Evolutionary conservation across 495 filamentous ascomycete genomes (phyloP).

Genomic region (Pyronema omphalodes): DNA sequence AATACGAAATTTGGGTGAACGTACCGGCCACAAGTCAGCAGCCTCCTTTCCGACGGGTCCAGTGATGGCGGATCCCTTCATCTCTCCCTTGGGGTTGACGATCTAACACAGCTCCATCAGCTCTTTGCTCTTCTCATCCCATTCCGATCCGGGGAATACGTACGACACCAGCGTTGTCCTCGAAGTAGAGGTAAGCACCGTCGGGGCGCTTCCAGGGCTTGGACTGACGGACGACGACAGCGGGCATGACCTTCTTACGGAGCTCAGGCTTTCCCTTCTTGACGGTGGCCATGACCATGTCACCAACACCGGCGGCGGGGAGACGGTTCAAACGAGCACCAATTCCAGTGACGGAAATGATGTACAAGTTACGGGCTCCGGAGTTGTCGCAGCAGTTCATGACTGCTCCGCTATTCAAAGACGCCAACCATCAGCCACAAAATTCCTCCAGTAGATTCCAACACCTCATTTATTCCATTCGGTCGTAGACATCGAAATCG

Average conservation of each 20-base stretch:
- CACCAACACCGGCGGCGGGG: conserved; percentile 90
- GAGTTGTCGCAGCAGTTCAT: conserved; percentile 98
- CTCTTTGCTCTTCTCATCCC: not conserved
- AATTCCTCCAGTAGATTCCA: not conserved
- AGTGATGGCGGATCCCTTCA: conserved; percentile 99
- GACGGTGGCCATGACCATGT: conserved; percentile 99
- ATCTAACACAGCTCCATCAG: conserved; percentile 39
- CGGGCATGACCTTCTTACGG: conserved; percentile 99
- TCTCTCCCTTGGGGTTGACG: conserved; percentile 99
- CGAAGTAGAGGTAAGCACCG: conserved; percentile 98
- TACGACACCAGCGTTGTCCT: conserved; percentile 98
- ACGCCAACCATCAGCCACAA: not conserved
- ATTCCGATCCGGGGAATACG: conserved; percentile 27
- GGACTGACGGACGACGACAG: conserved; percentile 91
- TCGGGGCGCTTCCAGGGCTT: conserved; percentile 98
- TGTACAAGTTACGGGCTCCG: conserved; percentile 97
- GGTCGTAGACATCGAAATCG: not conserved
- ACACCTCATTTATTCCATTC: not conserved
- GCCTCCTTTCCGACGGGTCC: conserved; percentile 99
- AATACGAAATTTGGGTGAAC: conserved; percentile 21
- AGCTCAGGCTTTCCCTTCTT: conserved; percentile 99
- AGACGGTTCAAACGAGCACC: conserved; percentile 97
- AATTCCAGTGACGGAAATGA: conserved; percentile 99
- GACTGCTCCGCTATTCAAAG: conserved; percentile 58
- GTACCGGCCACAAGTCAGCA: conserved; percentile 95